These are phyloP conservation scores for Diaporthe sp. DNA, from an alignment of 2,329 filamentous ascomycete genomes.

Conservation along the genomic window DNA sequence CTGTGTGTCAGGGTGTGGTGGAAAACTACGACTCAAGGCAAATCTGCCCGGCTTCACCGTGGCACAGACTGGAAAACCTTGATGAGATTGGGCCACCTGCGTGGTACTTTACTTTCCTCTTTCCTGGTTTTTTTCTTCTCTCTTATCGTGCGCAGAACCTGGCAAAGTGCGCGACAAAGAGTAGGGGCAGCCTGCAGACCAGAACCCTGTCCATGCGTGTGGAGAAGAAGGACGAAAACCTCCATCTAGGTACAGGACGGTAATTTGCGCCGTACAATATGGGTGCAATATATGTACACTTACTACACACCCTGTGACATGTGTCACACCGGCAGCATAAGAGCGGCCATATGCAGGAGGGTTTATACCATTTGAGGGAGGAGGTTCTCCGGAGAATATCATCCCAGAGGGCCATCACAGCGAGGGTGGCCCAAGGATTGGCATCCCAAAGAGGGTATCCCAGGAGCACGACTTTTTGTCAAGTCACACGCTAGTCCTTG, in stretches of 20 bases:
- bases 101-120: not conserved
- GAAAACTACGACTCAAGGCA: constrained; percentile 2
- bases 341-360: not conserved
- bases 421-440: no score
- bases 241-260: not conserved
- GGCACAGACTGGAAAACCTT: not conserved
- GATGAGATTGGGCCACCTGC: not conserved
- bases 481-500: constrained; percentile 7
- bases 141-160: not conserved
- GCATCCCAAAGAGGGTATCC: not conserved
- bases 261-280: not conserved
- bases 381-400: not conserved
- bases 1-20: not conserved
- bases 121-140: not conserved
- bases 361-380: not conserved
- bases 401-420: not conserved
- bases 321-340: not conserved
- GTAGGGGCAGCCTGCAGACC: not conserved
- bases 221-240: not conserved
- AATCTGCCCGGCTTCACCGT: not conserved
- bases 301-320: not conserved
- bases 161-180: not conserved
- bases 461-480: not conserved
- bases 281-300: not conserved
- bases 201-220: not conserved